A percentile compares a stretch with the other conserved stretches of the same genome.
Evolutionary conservation across 148 eudicot genomes (phyloP).

Genomic region (Fallopia convolvulus): DNA sequence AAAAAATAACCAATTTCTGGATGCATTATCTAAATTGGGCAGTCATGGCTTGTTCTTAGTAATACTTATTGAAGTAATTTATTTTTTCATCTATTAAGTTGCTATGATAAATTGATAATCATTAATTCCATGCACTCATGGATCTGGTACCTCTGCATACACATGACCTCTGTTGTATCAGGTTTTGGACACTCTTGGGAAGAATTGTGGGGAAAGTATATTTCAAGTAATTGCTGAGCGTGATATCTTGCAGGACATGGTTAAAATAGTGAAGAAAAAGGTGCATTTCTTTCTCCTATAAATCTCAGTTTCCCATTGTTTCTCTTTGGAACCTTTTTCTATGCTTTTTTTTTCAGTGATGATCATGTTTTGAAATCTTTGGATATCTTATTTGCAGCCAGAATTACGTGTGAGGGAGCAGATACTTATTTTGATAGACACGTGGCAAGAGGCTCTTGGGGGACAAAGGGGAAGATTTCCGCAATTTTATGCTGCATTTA

Average conservation of each 20-base stretch:
- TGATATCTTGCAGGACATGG: conserved; percentile 90
- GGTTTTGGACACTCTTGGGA: conserved; percentile 88
- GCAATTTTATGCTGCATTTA: conserved; percentile 74
- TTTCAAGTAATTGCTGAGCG: conserved; percentile 80
- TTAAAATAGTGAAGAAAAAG: conserved; percentile 93
- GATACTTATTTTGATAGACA: conserved; percentile 69
- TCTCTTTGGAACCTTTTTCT: neutral
- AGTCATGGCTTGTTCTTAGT: neutral
- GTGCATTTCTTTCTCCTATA: conserved; percentile 16
- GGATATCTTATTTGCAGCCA: conserved; percentile 44
- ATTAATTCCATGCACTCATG: neutral
- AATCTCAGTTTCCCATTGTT: neutral
- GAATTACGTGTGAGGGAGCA: conserved; percentile 78
- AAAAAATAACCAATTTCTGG: neutral
- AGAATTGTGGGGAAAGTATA: conserved; percentile 79
- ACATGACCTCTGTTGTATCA: conserved; percentile 16
- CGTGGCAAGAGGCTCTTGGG: conserved; percentile 94
- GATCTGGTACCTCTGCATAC: neutral
- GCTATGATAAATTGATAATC: neutral
- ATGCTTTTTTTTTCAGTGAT: conserved; percentile 1
- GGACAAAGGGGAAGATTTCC: conserved; percentile 76
- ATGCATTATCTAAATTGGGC: neutral
- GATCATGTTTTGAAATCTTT: conserved; percentile 12
- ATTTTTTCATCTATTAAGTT: neutral
- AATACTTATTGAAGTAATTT: neutral